Conservation (phyloP, 306 rosid species). For the Trifolium dubium region DNA sequence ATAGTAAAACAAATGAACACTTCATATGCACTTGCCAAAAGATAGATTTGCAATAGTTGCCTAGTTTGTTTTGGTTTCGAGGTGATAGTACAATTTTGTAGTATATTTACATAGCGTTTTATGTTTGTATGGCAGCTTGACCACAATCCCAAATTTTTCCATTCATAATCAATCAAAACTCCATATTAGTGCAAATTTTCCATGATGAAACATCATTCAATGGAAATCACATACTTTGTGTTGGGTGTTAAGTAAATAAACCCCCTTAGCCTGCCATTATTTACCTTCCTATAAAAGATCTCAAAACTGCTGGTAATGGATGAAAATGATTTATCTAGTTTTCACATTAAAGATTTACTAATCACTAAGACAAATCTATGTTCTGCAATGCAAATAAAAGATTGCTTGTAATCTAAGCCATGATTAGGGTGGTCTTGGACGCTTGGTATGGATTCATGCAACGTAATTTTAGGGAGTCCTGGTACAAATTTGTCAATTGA, state of each 20-base stretch:
- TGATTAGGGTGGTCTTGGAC: background rate
- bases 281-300: background rate
- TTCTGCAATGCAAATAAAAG: background rate
- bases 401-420: background rate
- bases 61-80: slow-evolving; percentile 22
- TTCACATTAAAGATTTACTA: background rate
- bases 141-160: no score
- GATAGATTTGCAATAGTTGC: slow-evolving; percentile 47
- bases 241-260: background rate
- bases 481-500: no score
- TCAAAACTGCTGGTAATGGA: background rate
- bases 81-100: background rate
- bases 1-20: slow-evolving; percentile 30
- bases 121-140: no score
- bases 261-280: background rate
- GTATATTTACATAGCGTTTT: background rate
- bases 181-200: no score
- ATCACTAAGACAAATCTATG: background rate
- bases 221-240: background rate
- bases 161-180: no score
- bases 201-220: no score
- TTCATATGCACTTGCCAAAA: slow-evolving; percentile 43
- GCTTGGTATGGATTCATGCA: background rate
- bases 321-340: background rate
- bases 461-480: no score